Conservation (phyloP, 345 rosid species). For the Citrus medica region DNA sequence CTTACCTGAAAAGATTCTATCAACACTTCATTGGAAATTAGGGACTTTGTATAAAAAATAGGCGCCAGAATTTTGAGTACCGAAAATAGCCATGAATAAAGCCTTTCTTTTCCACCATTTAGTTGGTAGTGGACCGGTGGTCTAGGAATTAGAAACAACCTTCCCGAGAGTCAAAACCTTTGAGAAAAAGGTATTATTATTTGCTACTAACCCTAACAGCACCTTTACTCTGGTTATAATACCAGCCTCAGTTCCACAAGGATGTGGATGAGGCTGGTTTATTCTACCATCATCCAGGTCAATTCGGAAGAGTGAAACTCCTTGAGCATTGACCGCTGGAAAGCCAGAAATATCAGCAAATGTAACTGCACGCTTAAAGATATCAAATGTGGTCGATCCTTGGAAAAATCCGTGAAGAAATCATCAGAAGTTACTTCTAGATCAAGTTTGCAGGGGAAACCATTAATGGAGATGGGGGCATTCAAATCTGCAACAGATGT, state of each 20-base stretch:
- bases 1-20: conserved; percentile 52
- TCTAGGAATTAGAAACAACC: conserved; percentile 56
- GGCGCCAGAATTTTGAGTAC: conserved; percentile 65
- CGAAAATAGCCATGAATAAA: conserved; percentile 56
- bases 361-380: no score
- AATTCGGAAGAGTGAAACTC: conserved; percentile 65
- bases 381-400: no score
- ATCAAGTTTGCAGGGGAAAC: conserved; percentile 68
- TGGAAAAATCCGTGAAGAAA: no score
- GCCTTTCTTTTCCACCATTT: conserved; percentile 68
- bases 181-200: conserved; percentile 49
- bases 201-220: conserved; percentile 36
- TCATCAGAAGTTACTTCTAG: neutral
- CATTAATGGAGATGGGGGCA: conserved; percentile 35
- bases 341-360: conserved; percentile 33
- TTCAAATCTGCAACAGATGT: conserved; percentile 46
- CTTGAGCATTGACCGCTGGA: conserved; percentile 51
- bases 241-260: conserved; percentile 55
- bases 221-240: conserved; percentile 53
- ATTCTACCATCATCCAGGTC: conserved; percentile 57
- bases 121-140: conserved; percentile 72
- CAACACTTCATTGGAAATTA: conserved; percentile 54
- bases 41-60: conserved; percentile 51
- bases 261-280: conserved; percentile 72
- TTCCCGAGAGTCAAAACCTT: conserved; percentile 46